Percentiles rank a stretch among this genome's conserved stretches.
phyloP scores from a whole-genome alignment of 208 protist genomes.

The Wallacemonas sp. region DNA sequence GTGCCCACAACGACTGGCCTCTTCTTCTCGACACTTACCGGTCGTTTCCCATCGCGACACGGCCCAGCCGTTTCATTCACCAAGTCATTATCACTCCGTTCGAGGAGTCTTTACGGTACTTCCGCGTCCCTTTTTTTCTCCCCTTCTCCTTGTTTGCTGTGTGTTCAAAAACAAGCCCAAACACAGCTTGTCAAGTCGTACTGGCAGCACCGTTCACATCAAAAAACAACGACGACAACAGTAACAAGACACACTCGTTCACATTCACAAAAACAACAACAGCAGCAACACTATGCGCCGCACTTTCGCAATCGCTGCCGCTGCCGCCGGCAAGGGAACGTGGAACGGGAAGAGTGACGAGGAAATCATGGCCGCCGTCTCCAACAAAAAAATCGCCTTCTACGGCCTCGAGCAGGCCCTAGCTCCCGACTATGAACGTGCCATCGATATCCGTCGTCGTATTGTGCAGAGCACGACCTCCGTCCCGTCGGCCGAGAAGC shows the following conservation, averaged over 20 bases:
- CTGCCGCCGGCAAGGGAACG: constrained; percentile 13
- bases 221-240: constrained; percentile 8
- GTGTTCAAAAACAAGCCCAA: background rate
- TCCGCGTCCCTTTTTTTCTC: constrained; percentile 2
- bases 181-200: background rate
- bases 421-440: constrained; percentile 85
- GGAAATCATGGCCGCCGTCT: constrained; percentile 74
- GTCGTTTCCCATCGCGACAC: background rate
- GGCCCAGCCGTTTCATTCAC: background rate
- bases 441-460: constrained; percentile 80
- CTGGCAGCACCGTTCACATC: background rate
- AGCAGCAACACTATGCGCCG: constrained; percentile 21
- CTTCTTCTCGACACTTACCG: background rate
- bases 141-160: background rate
- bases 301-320: constrained; percentile 13
- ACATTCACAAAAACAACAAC: background rate
- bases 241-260: constrained; percentile 3
- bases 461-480: constrained; percentile 57
- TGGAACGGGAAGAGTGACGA: constrained; percentile 67
- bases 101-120: background rate
- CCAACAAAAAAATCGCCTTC: constrained; percentile 75
- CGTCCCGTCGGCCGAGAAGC: background rate
- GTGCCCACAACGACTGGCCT: too few relatives aligned
- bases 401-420: constrained; percentile 85
- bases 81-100: constrained; percentile 9